Evolutionary conservation across 129 eudicot genomes (phyloP).

Genomic region (Tanacetum coccineum): DNA sequence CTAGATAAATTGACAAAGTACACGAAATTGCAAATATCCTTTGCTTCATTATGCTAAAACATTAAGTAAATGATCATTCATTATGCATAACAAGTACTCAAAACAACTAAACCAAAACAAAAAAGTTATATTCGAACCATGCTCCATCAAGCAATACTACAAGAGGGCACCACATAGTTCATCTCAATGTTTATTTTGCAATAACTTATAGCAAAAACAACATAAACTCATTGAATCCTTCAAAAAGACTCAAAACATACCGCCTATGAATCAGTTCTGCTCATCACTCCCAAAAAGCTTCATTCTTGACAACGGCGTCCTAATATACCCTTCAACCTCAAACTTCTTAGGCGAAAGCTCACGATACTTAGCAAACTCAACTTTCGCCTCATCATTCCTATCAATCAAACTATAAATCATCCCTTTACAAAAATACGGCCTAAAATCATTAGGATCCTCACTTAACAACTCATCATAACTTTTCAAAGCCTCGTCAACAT

Average conservation of each 20-base stretch:
- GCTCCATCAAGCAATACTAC: not conserved
- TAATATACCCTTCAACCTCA: constrained; percentile 64
- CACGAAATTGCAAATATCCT: not conserved
- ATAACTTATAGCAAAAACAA: constrained; percentile 20
- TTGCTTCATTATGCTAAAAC: not conserved
- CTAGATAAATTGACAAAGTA: no score
- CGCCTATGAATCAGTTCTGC: constrained; percentile 25
- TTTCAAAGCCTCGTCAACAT: constrained; percentile 63
- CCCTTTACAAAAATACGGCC: constrained; percentile 76
- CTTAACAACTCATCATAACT: constrained; percentile 55
- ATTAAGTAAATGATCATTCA: not conserved
- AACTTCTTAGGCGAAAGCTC: constrained; percentile 63
- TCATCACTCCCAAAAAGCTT: constrained; percentile 55
- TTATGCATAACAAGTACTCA: not conserved
- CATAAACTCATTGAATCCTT: constrained; percentile 18
- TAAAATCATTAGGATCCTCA: constrained; percentile 69
- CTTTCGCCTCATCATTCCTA: constrained; percentile 53
- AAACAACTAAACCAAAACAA: constrained; percentile 5
- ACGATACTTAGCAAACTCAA: constrained; percentile 60
- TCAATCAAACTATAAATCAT: constrained; percentile 62
- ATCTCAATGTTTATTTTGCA: constrained; percentile 19
- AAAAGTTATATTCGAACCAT: not conserved
- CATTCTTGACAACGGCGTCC: constrained; percentile 68
- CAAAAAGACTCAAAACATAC: constrained; percentile 28
- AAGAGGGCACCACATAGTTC: constrained; percentile 12